Conservation (phyloP, 1,284 basidiomycete genomes). For the Moniliella sp. region DNA sequence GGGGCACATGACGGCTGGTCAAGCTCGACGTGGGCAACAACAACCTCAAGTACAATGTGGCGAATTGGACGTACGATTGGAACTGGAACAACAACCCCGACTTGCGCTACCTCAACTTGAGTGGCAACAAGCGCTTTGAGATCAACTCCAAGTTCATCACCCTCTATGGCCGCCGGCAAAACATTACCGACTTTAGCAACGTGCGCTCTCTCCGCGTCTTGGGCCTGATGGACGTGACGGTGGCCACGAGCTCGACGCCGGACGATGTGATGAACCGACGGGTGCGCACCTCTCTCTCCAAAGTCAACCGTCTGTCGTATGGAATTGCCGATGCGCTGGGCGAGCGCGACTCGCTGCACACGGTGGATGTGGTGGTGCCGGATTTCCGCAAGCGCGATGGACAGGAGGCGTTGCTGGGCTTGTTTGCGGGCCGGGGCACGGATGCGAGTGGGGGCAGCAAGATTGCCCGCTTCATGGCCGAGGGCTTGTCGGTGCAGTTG, state of each 20-base stretch:
- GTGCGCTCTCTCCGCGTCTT: constrained; percentile 62
- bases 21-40: constrained; percentile 87
- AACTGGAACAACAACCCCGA: constrained; percentile 98
- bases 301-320: constrained; percentile 79
- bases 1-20: constrained; percentile 55
- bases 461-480: constrained; percentile 37
- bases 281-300: constrained; percentile 71
- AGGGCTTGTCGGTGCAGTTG: constrained; percentile 13
- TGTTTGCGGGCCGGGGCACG: constrained; percentile 53
- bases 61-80: constrained; percentile 98
- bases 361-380: constrained; percentile 80
- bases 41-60: constrained; percentile 84
- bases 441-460: constrained; percentile 37
- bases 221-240: constrained; percentile 91
- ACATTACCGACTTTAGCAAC: constrained; percentile 64
- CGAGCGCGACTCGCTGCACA: constrained; percentile 42
- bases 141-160: constrained; percentile 45
- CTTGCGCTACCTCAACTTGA: constrained; percentile 68
- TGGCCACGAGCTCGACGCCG: constrained; percentile 43
- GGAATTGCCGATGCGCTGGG: constrained; percentile 91
- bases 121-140: constrained; percentile 63
- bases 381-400: constrained; percentile 54
- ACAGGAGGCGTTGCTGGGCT: constrained; percentile 82
- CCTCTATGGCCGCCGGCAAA: constrained; percentile 24
- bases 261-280: constrained; percentile 79